Conservation (phyloP, 2,329 filamentous ascomycete species). For the Ceratocystis huliohia region DNA sequence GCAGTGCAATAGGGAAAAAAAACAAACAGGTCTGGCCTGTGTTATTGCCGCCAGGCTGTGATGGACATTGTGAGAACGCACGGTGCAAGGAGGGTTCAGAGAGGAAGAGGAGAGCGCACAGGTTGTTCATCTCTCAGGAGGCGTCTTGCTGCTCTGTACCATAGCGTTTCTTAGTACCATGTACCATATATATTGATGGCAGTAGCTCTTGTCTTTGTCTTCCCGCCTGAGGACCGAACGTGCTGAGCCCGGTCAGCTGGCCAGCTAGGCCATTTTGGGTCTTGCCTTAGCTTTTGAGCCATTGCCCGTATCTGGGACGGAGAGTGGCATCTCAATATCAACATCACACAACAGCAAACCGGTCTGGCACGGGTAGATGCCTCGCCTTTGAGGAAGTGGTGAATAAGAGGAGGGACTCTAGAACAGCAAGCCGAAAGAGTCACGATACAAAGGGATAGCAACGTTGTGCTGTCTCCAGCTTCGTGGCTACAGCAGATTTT, state of each 20-base stretch:
- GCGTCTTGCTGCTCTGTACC: not conserved
- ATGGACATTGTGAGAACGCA: not conserved
- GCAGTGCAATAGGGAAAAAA: not conserved
- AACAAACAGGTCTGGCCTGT: not conserved
- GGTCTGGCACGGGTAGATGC: not conserved
- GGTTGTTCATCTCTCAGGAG: not conserved
- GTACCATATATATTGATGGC: not conserved
- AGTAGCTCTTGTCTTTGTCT: not conserved
- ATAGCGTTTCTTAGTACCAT: not conserved
- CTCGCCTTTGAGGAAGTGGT: not conserved
- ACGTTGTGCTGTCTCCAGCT: not conserved
- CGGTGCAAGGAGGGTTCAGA: not conserved
- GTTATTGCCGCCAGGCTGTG: not conserved
- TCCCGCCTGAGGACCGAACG: not conserved
- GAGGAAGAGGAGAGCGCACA: not conserved
- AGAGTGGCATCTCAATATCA: not conserved
- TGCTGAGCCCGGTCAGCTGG: not conserved
- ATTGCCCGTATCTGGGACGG: not conserved
- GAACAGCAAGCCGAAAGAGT: not conserved
- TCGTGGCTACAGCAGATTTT: not conserved
- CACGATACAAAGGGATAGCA: not conserved
- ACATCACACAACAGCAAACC: not conserved
- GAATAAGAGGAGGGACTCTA: not conserved
- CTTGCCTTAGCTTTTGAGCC: not conserved
- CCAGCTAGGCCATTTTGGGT: not conserved